Evolutionary conservation across 169 alveolate species (phyloP), one percentile per base, ranked within the genome.

Genomic region (Plasmodium gaboni): DNA sequence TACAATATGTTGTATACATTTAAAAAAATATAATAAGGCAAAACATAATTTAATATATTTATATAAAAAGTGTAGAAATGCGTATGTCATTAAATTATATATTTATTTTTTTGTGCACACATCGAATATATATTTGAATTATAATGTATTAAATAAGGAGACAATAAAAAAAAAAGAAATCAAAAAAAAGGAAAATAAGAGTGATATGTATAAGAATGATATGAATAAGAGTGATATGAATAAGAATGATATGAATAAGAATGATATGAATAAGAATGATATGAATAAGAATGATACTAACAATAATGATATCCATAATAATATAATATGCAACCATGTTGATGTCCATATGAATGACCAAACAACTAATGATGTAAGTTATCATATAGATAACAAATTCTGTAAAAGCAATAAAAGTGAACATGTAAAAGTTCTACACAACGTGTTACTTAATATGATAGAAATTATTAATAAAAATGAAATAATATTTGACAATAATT

Each of bases 1-100:
- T 8, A 86, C 76, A 19, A 26, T 86, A 10, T 70, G 68, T 44
- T 86, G 71, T 63, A 70, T 86, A 1, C 17, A 70, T 32, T 44
- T 86, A 51, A 86, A 71, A 55, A 86, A 61, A 65, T 86, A 86
- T 17, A 71, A 64, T 15, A 71, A 86, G 26, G 92, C 92, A 1
- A 86, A 86, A 53, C 60, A 59, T 26, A 48, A 61, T 22, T 44
- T 86, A 32, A 24, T 71, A 48, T 71, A 48, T 71, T 64, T 60
- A 26, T 70, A 59, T 61, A 24, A 17, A 15, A 69, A 86, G 9
- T 59, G 74, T 13, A 86, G 61, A 86, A 86, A 86, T 71, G 87
- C 74, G 1, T 86, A 86, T 63, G 24, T 71, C 5, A 26, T 86
- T 1, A 86, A 86, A 86, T 60, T 86, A 44, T 86, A 86, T 71